These are phyloP conservation scores for Podospora pseudocomata DNA, from an alignment of 495 filamentous ascomycete genomes.

Conservation along the genomic window DNA sequence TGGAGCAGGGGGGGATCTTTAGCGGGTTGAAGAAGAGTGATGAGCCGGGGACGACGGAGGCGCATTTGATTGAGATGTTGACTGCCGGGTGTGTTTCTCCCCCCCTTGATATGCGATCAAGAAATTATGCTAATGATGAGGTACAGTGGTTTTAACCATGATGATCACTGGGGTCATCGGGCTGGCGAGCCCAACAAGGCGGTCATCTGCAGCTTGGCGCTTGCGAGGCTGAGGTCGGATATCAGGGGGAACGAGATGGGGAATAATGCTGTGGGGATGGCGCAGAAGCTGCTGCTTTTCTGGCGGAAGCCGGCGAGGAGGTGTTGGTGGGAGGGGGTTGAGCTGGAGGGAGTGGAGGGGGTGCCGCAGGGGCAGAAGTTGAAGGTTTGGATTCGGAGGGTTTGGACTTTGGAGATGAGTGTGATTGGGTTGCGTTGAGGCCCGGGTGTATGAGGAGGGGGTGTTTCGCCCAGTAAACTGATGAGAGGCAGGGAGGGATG, in stretches of 20 bases:
- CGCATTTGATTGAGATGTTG: slow-evolving; percentile 98
- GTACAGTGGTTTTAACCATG: slow-evolving; percentile 85
- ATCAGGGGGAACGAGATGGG: slow-evolving; percentile 72
- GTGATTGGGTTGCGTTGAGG: slow-evolving; percentile 77
- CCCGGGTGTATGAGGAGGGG: neutral
- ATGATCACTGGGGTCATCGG: slow-evolving; percentile 93
- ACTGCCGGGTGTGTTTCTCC: slow-evolving; percentile 78
- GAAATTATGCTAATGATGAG: slow-evolving; percentile 5
- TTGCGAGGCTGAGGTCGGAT: slow-evolving; percentile 89
- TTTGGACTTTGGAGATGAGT: slow-evolving; percentile 99
- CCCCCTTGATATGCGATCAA: slow-evolving; percentile 14
- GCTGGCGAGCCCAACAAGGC: slow-evolving; percentile 96
- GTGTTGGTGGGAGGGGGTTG: slow-evolving; percentile 99
- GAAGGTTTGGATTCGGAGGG: slow-evolving; percentile 96
- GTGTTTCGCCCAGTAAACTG: neutral
- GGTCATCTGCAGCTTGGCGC: slow-evolving; percentile 92
- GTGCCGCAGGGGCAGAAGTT: slow-evolving; percentile 70
- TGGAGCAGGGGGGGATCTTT: slow-evolving; percentile 94
- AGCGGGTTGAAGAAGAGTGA: slow-evolving; percentile 91
- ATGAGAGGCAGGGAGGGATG: neutral
- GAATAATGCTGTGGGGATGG: slow-evolving; percentile 91
- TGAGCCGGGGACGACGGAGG: slow-evolving; percentile 92
- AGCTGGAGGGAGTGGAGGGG: slow-evolving; percentile 83
- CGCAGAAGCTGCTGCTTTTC: slow-evolving; percentile 95
- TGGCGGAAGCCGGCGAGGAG: slow-evolving; percentile 95